Evolutionary conservation across 225 moss, liverwort and hornwort genomes (phyloP).

Genomic region (Polytrichum commune): DNA sequence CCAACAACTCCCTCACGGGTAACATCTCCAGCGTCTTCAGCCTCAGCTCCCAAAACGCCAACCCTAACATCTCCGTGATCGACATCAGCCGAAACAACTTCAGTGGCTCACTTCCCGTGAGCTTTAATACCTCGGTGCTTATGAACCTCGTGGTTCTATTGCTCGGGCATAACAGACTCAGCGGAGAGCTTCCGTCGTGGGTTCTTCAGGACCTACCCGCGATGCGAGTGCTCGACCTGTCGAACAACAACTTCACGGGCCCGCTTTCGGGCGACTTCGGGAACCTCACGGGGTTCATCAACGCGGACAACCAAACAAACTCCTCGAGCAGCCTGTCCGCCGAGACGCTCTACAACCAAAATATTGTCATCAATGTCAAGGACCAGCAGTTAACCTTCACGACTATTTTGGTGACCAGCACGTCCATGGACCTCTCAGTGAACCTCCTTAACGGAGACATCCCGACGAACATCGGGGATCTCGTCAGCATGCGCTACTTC

Average conservation of each 20-base stretch:
- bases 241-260: conserved; percentile 22
- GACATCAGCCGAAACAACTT: conserved; percentile 20
- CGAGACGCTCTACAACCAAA: conserved; percentile 16
- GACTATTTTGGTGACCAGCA: conserved; percentile 21
- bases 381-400: conserved; percentile 15
- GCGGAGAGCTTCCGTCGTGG: conserved; percentile 19
- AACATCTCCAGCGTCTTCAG: conserved; percentile 10
- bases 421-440: conserved; percentile 20
- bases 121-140: conserved; percentile 21
- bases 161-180: conserved; percentile 19
- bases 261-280: conserved; percentile 18
- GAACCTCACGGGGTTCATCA: conserved; percentile 19
- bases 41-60: conserved; percentile 2
- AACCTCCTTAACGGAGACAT: conserved; percentile 26
- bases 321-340: not conserved
- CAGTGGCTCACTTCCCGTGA: conserved; percentile 26
- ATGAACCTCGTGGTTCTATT: conserved; percentile 28
- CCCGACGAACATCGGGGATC: conserved; percentile 6
- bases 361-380: conserved; percentile 19
- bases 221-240: conserved; percentile 29
- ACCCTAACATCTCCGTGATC: conserved; percentile 22
- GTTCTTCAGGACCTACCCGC: conserved; percentile 21
- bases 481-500: conserved; percentile 20
- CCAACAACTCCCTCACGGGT: conserved; percentile 26
- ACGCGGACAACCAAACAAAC: not conserved